phyloP scores from a whole-genome alignment of 2,329 filamentous ascomycete genomes.

The Penicillium corylophilum region DNA sequence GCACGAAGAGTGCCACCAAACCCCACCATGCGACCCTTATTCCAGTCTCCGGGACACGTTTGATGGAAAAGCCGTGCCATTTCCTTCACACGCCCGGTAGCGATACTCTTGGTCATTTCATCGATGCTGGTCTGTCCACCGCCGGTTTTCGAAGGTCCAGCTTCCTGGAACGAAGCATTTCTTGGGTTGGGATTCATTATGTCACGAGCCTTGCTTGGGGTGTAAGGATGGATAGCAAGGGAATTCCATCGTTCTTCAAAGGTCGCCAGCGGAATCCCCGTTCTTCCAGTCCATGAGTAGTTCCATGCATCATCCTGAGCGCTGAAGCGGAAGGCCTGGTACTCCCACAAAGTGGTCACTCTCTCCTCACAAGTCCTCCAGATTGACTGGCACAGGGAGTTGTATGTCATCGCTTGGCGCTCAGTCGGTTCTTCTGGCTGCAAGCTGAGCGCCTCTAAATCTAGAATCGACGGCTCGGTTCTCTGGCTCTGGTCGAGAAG shows the following conservation, averaged over 20 bases:
- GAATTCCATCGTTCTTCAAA: slow-evolving; percentile 2
- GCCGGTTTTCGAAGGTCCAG: no score
- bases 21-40: neutral
- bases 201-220: neutral
- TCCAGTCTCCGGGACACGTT: slow-evolving; percentile 8
- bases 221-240: neutral
- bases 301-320: slow-evolving; percentile 7
- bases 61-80: slow-evolving; percentile 3
- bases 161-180: no score
- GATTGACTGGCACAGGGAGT: slow-evolving; percentile 3
- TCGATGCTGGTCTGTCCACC: neutral
- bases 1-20: neutral
- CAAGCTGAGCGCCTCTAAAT: neutral
- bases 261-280: slow-evolving; percentile 4
- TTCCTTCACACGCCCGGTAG: neutral
- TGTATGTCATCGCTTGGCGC: slow-evolving; percentile 1
- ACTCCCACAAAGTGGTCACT: neutral
- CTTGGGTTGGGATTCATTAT: no score
- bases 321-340: slow-evolving; percentile 3
- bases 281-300: slow-evolving; percentile 9
- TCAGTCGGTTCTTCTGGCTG: neutral
- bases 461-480: neutral
- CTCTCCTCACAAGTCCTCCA: neutral
- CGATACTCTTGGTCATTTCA: neutral
- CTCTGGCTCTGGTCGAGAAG: no score